Conservation (phyloP, 2,329 filamentous ascomycete genomes). For the Scorias spongiosa region DNA sequence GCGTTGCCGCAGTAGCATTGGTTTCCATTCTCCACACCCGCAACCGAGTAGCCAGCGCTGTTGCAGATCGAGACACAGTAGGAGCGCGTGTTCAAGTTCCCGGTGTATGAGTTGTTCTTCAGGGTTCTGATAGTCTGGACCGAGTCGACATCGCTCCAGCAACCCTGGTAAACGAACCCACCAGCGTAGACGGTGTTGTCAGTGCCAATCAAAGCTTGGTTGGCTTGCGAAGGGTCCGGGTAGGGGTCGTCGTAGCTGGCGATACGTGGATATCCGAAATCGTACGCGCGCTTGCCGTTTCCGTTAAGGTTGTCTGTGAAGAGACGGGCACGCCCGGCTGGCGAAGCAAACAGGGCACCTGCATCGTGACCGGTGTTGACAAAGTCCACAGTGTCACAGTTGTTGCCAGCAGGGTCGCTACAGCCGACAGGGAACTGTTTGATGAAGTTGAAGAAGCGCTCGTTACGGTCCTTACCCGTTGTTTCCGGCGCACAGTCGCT, state of each 20-base stretch:
- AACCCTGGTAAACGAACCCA: slow-evolving; percentile 23
- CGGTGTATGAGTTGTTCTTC: slow-evolving; percentile 9
- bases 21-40: slow-evolving; percentile 18
- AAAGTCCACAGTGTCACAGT: slow-evolving; percentile 22
- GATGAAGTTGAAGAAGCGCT: slow-evolving; percentile 27
- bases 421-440: slow-evolving; percentile 20
- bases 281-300: slow-evolving; percentile 17
- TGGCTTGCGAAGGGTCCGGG: slow-evolving; percentile 9
- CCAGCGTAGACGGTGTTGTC: slow-evolving; percentile 19
- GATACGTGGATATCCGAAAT: slow-evolving; percentile 22
- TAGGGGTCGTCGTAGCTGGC: slow-evolving; percentile 18
- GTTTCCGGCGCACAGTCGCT: slow-evolving; percentile 18
- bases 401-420: slow-evolving; percentile 8
- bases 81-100: slow-evolving; percentile 17
- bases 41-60: slow-evolving; percentile 18
- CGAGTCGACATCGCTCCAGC: slow-evolving; percentile 18
- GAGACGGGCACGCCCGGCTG: slow-evolving; percentile 21
- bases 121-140: slow-evolving; percentile 11
- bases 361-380: slow-evolving; percentile 21
- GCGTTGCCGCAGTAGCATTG: slow-evolving; percentile 22
- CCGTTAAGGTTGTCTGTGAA: slow-evolving; percentile 26
- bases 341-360: slow-evolving; percentile 20
- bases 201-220: not conserved
- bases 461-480: slow-evolving; percentile 21
- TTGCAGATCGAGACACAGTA: slow-evolving; percentile 17